phyloP scores from a whole-genome alignment of 2,329 filamentous ascomycete species.

The Beauveria varroae region DNA sequence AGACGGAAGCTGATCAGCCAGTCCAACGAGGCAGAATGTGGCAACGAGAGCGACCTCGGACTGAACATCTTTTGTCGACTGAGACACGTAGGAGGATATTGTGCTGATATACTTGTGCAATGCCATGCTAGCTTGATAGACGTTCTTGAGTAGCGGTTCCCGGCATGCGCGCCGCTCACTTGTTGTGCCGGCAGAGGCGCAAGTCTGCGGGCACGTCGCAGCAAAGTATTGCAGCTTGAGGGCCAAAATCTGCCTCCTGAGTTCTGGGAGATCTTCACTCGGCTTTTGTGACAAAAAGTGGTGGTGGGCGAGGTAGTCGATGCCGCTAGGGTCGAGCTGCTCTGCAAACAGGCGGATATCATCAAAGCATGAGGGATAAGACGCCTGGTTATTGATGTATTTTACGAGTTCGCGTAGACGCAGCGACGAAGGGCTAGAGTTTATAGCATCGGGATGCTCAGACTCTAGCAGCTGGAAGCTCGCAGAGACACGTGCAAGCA shows the following conservation, averaged over 20 bases:
- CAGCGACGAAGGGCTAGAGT: conserved; percentile 22
- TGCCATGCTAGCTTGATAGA: conserved; percentile 14
- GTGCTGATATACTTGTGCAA: conserved; percentile 12
- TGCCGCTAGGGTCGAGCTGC: conserved; percentile 32
- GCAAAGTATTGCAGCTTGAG: conserved; percentile 39
- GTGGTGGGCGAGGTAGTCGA: conserved; percentile 31
- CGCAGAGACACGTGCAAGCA: conserved; percentile 30
- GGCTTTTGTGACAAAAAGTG: conserved; percentile 27
- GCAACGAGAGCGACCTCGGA: conserved; percentile 29
- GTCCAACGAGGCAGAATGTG: conserved; percentile 26
- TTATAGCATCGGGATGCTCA: conserved; percentile 23
- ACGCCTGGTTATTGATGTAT: conserved; percentile 29
- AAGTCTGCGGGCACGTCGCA: conserved; percentile 26
- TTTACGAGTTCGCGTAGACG: conserved; percentile 27
- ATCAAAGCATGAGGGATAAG: conserved; percentile 35
- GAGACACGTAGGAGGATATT: neutral
- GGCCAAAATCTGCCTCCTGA: conserved; percentile 26
- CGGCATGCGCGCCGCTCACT: neutral
- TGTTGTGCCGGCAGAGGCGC: neutral
- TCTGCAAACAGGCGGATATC: conserved; percentile 40
- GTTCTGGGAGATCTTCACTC: conserved; percentile 17
- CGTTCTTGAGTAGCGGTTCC: neutral
- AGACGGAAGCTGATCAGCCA: conserved; percentile 16
- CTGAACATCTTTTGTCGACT: conserved; percentile 14
- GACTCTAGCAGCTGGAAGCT: conserved; percentile 26